phyloP scores from a whole-genome alignment of 169 alveolate genomes.

The Cryptosporidium bovis region DNA sequence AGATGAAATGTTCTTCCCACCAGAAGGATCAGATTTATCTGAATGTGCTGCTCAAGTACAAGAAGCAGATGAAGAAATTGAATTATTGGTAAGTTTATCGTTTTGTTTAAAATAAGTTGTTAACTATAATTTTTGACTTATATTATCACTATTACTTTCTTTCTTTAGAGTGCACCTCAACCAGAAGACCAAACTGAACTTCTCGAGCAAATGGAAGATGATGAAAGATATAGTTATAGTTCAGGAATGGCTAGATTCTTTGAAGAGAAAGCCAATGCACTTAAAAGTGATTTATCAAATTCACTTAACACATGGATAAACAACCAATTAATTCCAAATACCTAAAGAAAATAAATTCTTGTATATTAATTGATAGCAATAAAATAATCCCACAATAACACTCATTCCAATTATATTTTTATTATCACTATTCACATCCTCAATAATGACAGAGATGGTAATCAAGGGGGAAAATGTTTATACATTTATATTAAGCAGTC shows the following conservation, averaged over 20 bases:
- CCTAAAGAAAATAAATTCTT: background rate
- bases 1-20: constrained; percentile 64
- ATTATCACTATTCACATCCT: too few relatives aligned
- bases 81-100: constrained; percentile 50
- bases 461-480: too few relatives aligned
- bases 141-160: background rate
- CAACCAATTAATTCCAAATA: constrained; percentile 39
- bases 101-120: background rate
- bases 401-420: too few relatives aligned
- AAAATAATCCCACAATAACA: too few relatives aligned
- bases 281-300: constrained; percentile 50
- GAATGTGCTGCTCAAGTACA: constrained; percentile 60
- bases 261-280: constrained; percentile 50
- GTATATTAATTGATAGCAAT: background rate
- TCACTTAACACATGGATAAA: constrained; percentile 50
- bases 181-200: constrained; percentile 41
- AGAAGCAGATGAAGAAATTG: constrained; percentile 58
- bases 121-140: background rate
- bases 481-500: too few relatives aligned
- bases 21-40: constrained; percentile 56
- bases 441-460: too few relatives aligned
- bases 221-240: constrained; percentile 58
- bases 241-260: constrained; percentile 55
- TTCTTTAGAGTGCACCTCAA: constrained; percentile 31
- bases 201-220: constrained; percentile 66